phyloP scores from a whole-genome alignment of 306 rosid genomes.

The Vachellia pachyceras region DNA sequence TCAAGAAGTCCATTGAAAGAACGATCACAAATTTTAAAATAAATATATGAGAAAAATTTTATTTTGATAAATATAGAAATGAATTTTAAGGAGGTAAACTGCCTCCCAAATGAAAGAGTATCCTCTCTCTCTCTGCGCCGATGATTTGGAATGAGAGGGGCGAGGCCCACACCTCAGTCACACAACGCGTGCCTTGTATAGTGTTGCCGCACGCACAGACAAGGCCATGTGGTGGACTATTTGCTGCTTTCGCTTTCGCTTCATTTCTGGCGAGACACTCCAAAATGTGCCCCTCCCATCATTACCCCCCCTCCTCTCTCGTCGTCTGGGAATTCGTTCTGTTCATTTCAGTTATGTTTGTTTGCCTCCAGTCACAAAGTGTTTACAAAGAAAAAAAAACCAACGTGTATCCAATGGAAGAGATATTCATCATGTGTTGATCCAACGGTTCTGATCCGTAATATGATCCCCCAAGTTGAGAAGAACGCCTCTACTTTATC shows the following conservation, averaged over 20 bases:
- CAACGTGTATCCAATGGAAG: too few relatives aligned
- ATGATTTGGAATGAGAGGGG: neutral
- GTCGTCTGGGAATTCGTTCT: neutral
- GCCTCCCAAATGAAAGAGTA: too few relatives aligned
- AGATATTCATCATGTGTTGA: too few relatives aligned
- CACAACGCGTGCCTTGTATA: conserved; percentile 19
- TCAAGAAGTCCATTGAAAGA: too few relatives aligned
- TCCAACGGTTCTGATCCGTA: neutral
- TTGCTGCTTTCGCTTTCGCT: neutral
- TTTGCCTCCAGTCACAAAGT: neutral
- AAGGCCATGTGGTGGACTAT: neutral
- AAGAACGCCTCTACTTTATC: neutral
- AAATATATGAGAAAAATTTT: too few relatives aligned
- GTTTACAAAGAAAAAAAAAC: too few relatives aligned
- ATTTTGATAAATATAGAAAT: too few relatives aligned
- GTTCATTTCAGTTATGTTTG: neutral
- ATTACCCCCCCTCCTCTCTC: neutral
- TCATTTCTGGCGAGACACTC: neutral
- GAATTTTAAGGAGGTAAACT: too few relatives aligned
- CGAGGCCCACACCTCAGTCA: neutral
- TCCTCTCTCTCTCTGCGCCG: conserved; percentile 5
- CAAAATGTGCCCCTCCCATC: neutral
- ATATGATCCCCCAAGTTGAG: neutral
- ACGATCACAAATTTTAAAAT: too few relatives aligned
- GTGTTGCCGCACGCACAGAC: neutral